Evolutionary conservation across 805 yeast genomes (phyloP).

Genomic region (Saccharomycodes ludwigii): DNA sequence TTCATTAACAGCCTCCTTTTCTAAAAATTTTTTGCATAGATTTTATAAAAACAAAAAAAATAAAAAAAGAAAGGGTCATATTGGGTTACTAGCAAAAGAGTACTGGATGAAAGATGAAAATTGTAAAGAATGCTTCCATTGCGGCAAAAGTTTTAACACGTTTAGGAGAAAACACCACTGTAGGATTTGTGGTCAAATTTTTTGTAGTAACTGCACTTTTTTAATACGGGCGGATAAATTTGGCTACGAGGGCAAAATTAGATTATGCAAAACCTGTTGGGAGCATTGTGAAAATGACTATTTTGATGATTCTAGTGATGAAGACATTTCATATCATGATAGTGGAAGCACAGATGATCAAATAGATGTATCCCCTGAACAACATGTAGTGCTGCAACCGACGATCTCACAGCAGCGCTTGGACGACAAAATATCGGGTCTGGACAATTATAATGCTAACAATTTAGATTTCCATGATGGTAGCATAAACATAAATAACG

Average conservation of each 20-base stretch:
- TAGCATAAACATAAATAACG: not conserved
- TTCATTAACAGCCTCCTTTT: constrained; percentile 29
- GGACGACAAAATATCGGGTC: constrained; percentile 6
- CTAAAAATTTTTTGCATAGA: constrained; percentile 30
- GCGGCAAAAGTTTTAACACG: constrained; percentile 70
- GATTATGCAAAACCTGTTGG: constrained; percentile 68
- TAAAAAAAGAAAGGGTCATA: constrained; percentile 8
- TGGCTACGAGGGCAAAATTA: constrained; percentile 52
- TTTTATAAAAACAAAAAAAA: constrained; percentile 22
- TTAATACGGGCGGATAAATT: constrained; percentile 56
- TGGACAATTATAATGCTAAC: constrained; percentile 5
- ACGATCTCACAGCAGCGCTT: too few relatives aligned
- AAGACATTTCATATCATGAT: constrained; percentile 18
- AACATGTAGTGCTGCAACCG: constrained; percentile 1
- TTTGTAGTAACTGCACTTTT: constrained; percentile 72
- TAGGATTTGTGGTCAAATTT: constrained; percentile 90
- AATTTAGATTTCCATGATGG: not conserved
- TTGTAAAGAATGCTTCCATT: constrained; percentile 76
- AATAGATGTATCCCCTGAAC: not conserved
- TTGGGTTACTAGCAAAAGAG: constrained; percentile 35
- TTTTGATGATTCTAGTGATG: constrained; percentile 66
- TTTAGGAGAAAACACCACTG: constrained; percentile 92
- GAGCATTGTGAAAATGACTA: constrained; percentile 37
- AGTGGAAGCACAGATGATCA: not conserved
- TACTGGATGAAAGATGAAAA: constrained; percentile 96